phyloP scores from a whole-genome alignment of 148 eudicot genomes.

The Rhododendron ferrugineum region DNA sequence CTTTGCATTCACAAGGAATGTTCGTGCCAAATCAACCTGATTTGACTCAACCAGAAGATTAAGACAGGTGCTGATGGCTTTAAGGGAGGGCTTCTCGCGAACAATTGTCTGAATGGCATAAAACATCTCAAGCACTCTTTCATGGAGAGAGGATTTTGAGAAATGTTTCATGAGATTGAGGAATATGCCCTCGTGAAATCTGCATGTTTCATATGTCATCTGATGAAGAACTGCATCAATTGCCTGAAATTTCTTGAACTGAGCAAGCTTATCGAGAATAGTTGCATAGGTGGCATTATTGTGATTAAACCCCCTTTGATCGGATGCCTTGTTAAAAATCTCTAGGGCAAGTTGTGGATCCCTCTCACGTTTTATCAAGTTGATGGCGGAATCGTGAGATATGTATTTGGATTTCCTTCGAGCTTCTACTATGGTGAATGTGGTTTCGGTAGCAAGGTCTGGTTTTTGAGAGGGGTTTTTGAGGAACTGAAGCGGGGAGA shows the following conservation, averaged over 20 bases:
- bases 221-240: constrained; percentile 66
- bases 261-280: constrained; percentile 70
- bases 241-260: constrained; percentile 52
- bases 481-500: constrained; percentile 44
- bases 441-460: constrained; percentile 35
- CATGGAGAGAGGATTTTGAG: constrained; percentile 56
- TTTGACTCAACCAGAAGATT: constrained; percentile 77
- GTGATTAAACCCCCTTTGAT: constrained; percentile 79
- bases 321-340: constrained; percentile 64
- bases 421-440: not conserved
- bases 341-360: constrained; percentile 75
- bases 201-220: constrained; percentile 83
- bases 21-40: constrained; percentile 58
- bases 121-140: constrained; percentile 79
- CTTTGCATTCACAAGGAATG: constrained; percentile 47
- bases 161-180: constrained; percentile 83
- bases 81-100: constrained; percentile 70
- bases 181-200: constrained; percentile 73
- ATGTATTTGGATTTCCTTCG: constrained; percentile 44
- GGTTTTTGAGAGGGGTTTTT: constrained; percentile 16
- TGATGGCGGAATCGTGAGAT: constrained; percentile 58
- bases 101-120: constrained; percentile 49
- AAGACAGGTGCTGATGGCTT: constrained; percentile 85
- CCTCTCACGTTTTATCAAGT: constrained; percentile 57
- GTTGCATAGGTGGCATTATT: constrained; percentile 69